Conservation (phyloP, 768 basidiomycete genomes). For the Amanita rubescens region DNA sequence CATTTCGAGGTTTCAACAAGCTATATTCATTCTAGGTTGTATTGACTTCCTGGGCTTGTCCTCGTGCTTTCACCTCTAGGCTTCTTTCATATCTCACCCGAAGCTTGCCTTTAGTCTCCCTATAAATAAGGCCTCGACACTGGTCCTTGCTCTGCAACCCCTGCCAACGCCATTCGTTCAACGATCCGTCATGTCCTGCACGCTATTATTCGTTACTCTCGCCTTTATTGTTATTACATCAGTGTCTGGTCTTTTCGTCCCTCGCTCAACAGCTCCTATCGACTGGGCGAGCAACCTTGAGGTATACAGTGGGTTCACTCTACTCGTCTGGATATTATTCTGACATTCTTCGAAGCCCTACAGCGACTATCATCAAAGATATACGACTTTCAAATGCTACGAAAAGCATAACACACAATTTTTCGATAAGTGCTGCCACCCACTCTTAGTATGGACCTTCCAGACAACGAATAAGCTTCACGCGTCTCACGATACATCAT, state of each 20-base stretch:
- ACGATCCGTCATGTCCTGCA: conserved; percentile 32
- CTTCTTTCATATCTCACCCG: conserved; percentile 24
- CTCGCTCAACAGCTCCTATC: conserved; percentile 31
- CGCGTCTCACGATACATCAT: not conserved
- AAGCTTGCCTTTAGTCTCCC: conserved; percentile 16
- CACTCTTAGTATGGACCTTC: conserved; percentile 44
- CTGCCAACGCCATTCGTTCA: conserved; percentile 20
- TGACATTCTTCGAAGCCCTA: conserved; percentile 33
- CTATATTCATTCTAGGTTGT: not conserved
- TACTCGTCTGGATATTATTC: conserved; percentile 5
- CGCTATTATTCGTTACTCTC: conserved; percentile 35
- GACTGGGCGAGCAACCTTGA: conserved; percentile 44
- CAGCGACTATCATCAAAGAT: conserved; percentile 50
- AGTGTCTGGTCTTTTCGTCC: conserved; percentile 31
- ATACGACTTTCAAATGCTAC: conserved; percentile 47
- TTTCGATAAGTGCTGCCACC: conserved; percentile 68
- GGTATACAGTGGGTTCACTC: conserved; percentile 15
- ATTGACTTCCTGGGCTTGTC: conserved; percentile 12
- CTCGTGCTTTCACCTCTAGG: conserved; percentile 25
- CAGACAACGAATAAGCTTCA: not conserved
- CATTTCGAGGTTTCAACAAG: conserved; percentile 1
- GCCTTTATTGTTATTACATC: conserved; percentile 33
- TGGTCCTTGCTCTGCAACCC: conserved; percentile 15
- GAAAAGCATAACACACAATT: conserved; percentile 42
- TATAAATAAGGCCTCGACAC: conserved; percentile 18